Percentiles rank a stretch among this genome's conserved stretches.
phyloP scores from a whole-genome alignment of 2,329 filamentous ascomycete genomes.

The Pseudocercospora eumusae region DNA sequence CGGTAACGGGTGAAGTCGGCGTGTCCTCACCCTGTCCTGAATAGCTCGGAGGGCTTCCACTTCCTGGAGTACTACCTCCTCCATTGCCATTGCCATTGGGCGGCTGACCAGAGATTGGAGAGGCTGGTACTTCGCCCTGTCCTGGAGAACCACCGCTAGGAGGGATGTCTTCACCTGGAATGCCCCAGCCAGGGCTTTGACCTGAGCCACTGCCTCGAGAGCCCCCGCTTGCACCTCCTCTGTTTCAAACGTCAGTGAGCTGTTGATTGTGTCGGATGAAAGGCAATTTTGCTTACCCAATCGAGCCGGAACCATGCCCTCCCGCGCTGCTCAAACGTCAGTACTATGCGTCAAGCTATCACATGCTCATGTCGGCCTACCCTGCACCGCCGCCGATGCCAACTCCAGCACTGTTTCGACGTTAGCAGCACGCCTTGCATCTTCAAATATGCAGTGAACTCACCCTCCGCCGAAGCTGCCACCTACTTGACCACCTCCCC shows the following conservation, averaged over 20 bases:
- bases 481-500: background rate
- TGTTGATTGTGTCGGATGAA: background rate
- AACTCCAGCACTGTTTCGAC: background rate
- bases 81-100: background rate
- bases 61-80: background rate
- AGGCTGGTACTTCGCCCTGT: background rate
- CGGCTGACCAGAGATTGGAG: background rate
- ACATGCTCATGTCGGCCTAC: background rate
- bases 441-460: background rate
- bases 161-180: background rate
- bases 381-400: background rate
- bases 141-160: background rate
- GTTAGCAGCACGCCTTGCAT: background rate
- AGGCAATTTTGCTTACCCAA: background rate
- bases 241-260: background rate
- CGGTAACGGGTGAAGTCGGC: too few species aligned
- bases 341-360: background rate
- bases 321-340: background rate
- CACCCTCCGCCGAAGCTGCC: background rate
- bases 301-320: background rate
- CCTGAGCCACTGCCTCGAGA: background rate
- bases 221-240: background rate
- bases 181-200: background rate
- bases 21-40: background rate
- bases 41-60: background rate